Evolutionary conservation across 2,329 filamentous ascomycete genomes (phyloP), one percentile per base, ranked within the genome.

Genomic region (Fusarium sp.): DNA sequence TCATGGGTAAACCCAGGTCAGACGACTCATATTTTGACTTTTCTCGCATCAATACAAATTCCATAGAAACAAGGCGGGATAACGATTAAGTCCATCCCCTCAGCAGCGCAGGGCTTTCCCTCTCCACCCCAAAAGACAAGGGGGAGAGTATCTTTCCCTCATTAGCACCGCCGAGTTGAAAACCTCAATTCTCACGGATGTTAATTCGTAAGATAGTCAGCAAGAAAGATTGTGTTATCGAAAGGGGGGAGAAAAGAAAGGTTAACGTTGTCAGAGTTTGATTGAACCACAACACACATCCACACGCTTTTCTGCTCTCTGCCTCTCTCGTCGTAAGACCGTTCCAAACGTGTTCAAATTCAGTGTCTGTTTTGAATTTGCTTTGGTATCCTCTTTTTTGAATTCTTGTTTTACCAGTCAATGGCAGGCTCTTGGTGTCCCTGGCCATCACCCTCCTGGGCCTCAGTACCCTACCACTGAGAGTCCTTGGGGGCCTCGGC

Each of bases 81-180:
- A 92, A 94, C 94, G 91, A 86, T 95, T 82, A 97, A 95, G 94
- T 94, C 90, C 90, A 92, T 86, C 91, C 93, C 89, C 88, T 89
- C 89, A 88, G 89, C 87, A 90, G 88, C 90, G 96, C 95, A 98
- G 94, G 95, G 95, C 95, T 94, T 98, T 98, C 95, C 94, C 95
- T 94, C 92, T 84, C 83, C 81, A 82, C 79, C 69, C 66, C 54
- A 63, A 61, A 61, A 64, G 38, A 71, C 31, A 82, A 81, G 73
- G 71, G 65, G 77, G 83, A 82, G 89, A 94, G 92, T 97, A 94
- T 98, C 95, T 98, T 98, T 98, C 95, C 95, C 94, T 98, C 95
- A 93, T 98, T 88, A 98, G 94, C 92, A 91, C 92, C 87, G 84
- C 87, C 87, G 89, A 90, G 79, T 87, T 87, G 85, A 84, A 58